A percentile compares a stretch with the other conserved stretches of the same genome.
phyloP scores from a whole-genome alignment of 257 asterid genomes.

The Nicotiana knightiana region DNA sequence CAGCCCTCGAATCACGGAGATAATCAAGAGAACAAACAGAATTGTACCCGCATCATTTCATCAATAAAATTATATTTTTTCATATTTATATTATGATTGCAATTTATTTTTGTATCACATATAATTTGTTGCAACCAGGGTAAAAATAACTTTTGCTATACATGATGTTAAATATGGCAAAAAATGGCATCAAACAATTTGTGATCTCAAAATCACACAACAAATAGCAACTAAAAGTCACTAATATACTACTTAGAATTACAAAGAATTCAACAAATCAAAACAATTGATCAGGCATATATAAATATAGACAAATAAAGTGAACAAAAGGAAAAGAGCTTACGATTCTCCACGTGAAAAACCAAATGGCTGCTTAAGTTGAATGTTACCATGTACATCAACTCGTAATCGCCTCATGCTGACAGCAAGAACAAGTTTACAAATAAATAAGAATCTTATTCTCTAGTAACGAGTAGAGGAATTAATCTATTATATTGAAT shows the following conservation, averaged over 20 bases:
- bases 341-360: conserved; percentile 78
- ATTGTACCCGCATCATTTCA: no score
- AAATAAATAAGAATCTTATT: not conserved
- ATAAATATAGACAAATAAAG: not conserved
- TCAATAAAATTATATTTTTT: no score
- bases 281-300: not conserved
- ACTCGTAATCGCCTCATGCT: conserved; percentile 81
- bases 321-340: conserved; percentile 20
- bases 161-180: no score
- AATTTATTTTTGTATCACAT: no score
- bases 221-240: conserved; percentile 12
- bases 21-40: no score
- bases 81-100: no score
- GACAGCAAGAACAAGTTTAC: conserved; percentile 15
- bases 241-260: conserved; percentile 18
- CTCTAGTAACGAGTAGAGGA: not conserved
- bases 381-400: conserved; percentile 54
- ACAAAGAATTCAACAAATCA: not conserved
- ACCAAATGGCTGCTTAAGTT: conserved; percentile 63
- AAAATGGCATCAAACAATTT: no score
- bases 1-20: no score
- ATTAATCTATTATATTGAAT: not conserved
- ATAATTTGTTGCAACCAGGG: not conserved
- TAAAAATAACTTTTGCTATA: not conserved
- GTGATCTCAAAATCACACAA: no score